Base-by-base conservation (phyloP, 805 yeast genomes). In the Lipomyces anomalus region DNA sequence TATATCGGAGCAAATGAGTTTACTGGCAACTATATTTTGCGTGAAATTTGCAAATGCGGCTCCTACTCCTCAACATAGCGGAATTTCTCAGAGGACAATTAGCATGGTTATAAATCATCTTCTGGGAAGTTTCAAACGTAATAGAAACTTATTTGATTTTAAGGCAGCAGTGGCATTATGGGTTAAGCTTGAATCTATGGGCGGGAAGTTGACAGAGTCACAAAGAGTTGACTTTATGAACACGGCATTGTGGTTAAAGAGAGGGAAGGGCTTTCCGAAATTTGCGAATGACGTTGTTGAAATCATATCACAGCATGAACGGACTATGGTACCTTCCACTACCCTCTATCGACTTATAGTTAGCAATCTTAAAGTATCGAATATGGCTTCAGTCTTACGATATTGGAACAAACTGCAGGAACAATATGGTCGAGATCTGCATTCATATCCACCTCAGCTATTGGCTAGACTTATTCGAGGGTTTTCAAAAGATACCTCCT, bases 341-440 rank as follows among this genome's bases (percentile, higher is more conserved):
- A 34, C 42, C 38, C 42, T 39, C 40, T 9, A 20, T 11, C 42
- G 36, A 16, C 17, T 38, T 6, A 32, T 48, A 6, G 32, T 26
- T 7, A 39, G 47, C 13, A 24, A 38, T 26, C 34, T 48, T 6
- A 32, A 29, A 7, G 22, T 29, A 17, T 44, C 42, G 13, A 28
- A 46, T 21, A 16, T 29, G 9, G 36, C 41, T 7, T 46, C 41
- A 11, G 53, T 50, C 5, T 26, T 39, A 13, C 35, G 43, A 6
- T 26, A 42, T 32, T 29, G 35, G 24, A 37, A 47, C 4, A 18
- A 7, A 1, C 33, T 47, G 45, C 24, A 36, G n/a, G 22, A 37
- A 17, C 46, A 21, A 9, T 36, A 13, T 33, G n/a, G n/a, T 5
- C 7, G 9, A 9, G 37, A 36, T 13, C n/a, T 36, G n/a, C 7